Evolutionary conservation across 257 asterid genomes (phyloP), one percentile per base, ranked within the genome.

Genomic region (Nicotiana sylvestris): DNA sequence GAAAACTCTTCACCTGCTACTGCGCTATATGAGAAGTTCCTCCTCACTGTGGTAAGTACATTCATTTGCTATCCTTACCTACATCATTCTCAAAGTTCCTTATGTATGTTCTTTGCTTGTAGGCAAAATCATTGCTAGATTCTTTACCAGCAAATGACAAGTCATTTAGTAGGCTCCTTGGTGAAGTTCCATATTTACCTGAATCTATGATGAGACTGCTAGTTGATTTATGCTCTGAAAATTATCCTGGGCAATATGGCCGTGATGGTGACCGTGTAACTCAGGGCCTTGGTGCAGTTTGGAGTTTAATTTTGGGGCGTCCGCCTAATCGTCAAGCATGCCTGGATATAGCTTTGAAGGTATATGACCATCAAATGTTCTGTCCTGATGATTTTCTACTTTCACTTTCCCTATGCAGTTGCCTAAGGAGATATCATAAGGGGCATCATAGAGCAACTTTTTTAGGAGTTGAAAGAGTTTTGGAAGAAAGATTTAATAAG

Each of bases 201-300:
- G 97, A 93, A 84, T 92, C 98, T 77, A 87, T 92, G 79, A 83
- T 94, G 91, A 86, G 90, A 84, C 90, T 96, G 82, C 90, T 96
- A 81, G 89, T 87, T 82, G 96, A 93, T 85, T 84, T 96, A 82
- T 93, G 98, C 87, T 88, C 91, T 85, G 92, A 89, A 79, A 86
- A 83, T 84, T 82, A 85, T 82, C 85, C 87, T 62, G 97, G 92
- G 78, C 85, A 85, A 76, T 94, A 90, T 88, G 84, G 82, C 55
- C 90, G 88, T 84, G 98, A 91, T 86, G 92, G 94, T 83, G 99
- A 96, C 80, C 98, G 94, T 87, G 97, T 93, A 82, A 93, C 98
- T 87, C 99, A 96, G 89, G 98, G 98, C 77, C 98, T 96, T 70
- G 98, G 98, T 82, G 97, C 95, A 37, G 91, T 91, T 76, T 94